Evolutionary conservation across 192 early-diverging fungal genomes (phyloP).

Genomic region (Gamsiella multidivaricata): DNA sequence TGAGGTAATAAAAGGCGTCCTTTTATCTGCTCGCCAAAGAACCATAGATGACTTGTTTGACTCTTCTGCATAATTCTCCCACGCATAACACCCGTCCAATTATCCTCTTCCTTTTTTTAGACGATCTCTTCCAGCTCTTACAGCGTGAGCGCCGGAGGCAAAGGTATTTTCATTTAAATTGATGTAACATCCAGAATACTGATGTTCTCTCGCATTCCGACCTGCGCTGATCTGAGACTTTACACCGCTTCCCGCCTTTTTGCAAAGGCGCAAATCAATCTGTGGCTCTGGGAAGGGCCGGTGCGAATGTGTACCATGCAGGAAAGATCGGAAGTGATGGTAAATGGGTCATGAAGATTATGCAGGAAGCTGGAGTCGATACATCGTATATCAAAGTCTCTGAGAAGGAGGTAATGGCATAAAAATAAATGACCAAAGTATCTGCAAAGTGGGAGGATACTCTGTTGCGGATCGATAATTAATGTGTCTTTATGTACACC

Average conservation of each 20-base stretch:
- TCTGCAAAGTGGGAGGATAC: too few species aligned
- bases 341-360: slow-evolving; percentile 74
- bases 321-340: slow-evolving; percentile 90
- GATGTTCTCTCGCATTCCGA: too few species aligned
- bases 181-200: too few species aligned
- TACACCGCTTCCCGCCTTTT: too few species aligned
- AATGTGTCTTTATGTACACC: too few species aligned
- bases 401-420: slow-evolving; percentile 55
- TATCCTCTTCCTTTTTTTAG: slow-evolving; percentile 6
- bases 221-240: too few species aligned
- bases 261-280: slow-evolving; percentile 94
- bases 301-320: slow-evolving; percentile 73
- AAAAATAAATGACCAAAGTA: slow-evolving; percentile 22
- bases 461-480: background rate
- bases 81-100: background rate
- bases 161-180: slow-evolving; percentile 62
- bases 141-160: slow-evolving; percentile 73
- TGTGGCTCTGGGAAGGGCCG: slow-evolving; percentile 83
- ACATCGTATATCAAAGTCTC: slow-evolving; percentile 66
- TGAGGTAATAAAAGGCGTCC: too few species aligned
- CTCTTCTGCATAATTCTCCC: background rate
- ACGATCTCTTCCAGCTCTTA: slow-evolving; percentile 59
- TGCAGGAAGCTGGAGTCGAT: slow-evolving; percentile 75
- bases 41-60: too few species aligned
- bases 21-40: too few species aligned